A percentile compares a stretch with the other conserved stretches of the same genome.
Evolutionary conservation across 2,329 filamentous ascomycete species (phyloP).

Genomic region (Paecilomyces sp.): DNA sequence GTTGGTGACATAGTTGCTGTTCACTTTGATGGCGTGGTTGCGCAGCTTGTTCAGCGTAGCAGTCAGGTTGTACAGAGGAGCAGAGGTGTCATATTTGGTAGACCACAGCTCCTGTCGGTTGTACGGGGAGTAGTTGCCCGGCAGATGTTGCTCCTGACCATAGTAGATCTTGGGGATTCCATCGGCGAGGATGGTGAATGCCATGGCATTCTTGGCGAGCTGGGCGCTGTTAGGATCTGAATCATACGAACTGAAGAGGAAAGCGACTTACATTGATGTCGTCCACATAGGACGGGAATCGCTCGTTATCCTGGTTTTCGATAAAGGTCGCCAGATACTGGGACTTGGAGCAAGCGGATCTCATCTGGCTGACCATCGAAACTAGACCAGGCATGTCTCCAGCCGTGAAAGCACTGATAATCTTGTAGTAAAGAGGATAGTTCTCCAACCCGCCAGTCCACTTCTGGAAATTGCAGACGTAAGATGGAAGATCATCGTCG

Average conservation of each 20-base stretch:
- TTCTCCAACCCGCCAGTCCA: constrained; percentile 35
- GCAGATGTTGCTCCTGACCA: constrained; percentile 54
- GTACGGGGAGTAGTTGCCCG: constrained; percentile 39
- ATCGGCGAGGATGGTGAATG: constrained; percentile 48
- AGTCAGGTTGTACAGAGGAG: constrained; percentile 41
- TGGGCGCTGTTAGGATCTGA: constrained; percentile 3
- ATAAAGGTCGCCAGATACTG: constrained; percentile 43
- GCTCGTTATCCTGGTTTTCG: constrained; percentile 53
- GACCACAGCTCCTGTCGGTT: constrained; percentile 49
- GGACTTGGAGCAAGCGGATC: constrained; percentile 26
- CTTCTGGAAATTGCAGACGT: constrained; percentile 30
- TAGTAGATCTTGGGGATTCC: constrained; percentile 58
- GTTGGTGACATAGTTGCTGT: constrained; percentile 29
- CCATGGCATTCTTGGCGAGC: constrained; percentile 53
- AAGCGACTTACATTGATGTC: constrained; percentile 35
- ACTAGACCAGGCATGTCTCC: constrained; percentile 16
- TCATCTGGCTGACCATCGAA: constrained; percentile 9
- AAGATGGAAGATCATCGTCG: constrained; percentile 23
- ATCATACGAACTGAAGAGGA: neutral
- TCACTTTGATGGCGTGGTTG: constrained; percentile 28
- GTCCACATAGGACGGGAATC: constrained; percentile 44
- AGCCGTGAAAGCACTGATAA: constrained; percentile 17
- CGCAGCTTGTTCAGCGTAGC: constrained; percentile 42
- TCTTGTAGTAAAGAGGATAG: constrained; percentile 26
- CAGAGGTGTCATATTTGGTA: constrained; percentile 37